Evolutionary conservation across 768 basidiomycete species (phyloP).

Genomic region (Clavulina sp.): DNA sequence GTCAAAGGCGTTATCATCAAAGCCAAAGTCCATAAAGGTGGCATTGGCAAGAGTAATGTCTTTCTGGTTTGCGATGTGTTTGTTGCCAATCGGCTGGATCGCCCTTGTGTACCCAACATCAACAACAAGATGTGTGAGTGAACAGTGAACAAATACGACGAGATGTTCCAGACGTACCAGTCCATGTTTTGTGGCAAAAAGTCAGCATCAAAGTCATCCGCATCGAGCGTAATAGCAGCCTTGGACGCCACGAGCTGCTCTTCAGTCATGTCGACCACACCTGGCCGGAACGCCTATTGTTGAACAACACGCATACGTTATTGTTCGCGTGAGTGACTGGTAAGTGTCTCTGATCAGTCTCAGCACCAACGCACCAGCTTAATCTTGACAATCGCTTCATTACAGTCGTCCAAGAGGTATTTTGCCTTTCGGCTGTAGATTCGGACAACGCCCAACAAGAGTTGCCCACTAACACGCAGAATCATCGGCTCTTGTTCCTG

Average conservation of each 20-base stretch:
- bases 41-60: slow-evolving; percentile 76
- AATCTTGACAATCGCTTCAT: slow-evolving; percentile 86
- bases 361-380: slow-evolving; percentile 49
- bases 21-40: slow-evolving; percentile 49
- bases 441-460: slow-evolving; percentile 88
- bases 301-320: slow-evolving; percentile 1
- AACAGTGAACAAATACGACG: background rate
- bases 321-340: no score
- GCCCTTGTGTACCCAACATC: background rate
- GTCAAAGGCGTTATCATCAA: slow-evolving; percentile 39
- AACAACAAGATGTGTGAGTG: background rate
- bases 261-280: slow-evolving; percentile 89
- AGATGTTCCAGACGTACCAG: slow-evolving; percentile 31
- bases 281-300: slow-evolving; percentile 76
- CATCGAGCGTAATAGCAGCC: slow-evolving; percentile 74
- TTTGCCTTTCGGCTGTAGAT: slow-evolving; percentile 98
- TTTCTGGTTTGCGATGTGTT: slow-evolving; percentile 67
- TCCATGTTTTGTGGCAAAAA: slow-evolving; percentile 56
- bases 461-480: slow-evolving; percentile 86
- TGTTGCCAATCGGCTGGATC: slow-evolving; percentile 19
- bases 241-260: slow-evolving; percentile 77
- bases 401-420: slow-evolving; percentile 94
- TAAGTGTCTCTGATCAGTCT: no score
- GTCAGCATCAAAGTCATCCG: slow-evolving; percentile 37
- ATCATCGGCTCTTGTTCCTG: slow-evolving; percentile 82